A percentile compares a stretch with the other conserved stretches of the same genome.
These are phyloP conservation scores for Russula foetens DNA, from an alignment of 768 basidiomycete genomes.

Conservation along the genomic window DNA sequence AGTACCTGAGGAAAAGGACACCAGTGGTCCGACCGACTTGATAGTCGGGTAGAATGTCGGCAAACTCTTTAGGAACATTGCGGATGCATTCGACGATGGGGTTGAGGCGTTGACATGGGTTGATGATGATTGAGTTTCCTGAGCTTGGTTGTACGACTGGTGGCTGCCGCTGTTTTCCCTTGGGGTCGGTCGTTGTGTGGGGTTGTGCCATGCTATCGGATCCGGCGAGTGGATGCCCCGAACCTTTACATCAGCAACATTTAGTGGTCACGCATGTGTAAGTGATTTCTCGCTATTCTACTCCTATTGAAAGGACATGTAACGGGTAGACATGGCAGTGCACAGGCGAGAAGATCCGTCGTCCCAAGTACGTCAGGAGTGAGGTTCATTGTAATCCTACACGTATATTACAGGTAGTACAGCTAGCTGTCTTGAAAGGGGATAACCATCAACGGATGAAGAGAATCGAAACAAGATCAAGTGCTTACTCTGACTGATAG, in stretches of 20 bases:
- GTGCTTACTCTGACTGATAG: not conserved
- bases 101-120: conserved; percentile 58
- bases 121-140: conserved; percentile 31
- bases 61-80: conserved; percentile 89
- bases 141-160: conserved; percentile 28
- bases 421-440: not conserved
- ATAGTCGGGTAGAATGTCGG: conserved; percentile 89
- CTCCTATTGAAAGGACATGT: too few relatives aligned
- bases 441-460: not conserved
- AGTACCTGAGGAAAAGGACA: conserved; percentile 82
- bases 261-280: too few relatives aligned
- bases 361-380: too few relatives aligned
- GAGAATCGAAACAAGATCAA: too few relatives aligned
- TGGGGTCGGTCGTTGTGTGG: not conserved
- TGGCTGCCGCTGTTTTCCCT: conserved; percentile 21
- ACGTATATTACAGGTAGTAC: not conserved
- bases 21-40: conserved; percentile 94
- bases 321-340: too few relatives aligned
- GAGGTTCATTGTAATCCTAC: not conserved
- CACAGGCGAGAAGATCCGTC: too few relatives aligned
- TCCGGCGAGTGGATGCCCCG: too few relatives aligned
- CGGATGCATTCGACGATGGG: conserved; percentile 81
- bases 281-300: too few relatives aligned
- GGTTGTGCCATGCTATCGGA: not conserved
- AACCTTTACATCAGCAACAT: too few relatives aligned